These are phyloP conservation scores for Agrostemma githago DNA, from an alignment of 148 eudicot genomes.

Conservation along the genomic window DNA sequence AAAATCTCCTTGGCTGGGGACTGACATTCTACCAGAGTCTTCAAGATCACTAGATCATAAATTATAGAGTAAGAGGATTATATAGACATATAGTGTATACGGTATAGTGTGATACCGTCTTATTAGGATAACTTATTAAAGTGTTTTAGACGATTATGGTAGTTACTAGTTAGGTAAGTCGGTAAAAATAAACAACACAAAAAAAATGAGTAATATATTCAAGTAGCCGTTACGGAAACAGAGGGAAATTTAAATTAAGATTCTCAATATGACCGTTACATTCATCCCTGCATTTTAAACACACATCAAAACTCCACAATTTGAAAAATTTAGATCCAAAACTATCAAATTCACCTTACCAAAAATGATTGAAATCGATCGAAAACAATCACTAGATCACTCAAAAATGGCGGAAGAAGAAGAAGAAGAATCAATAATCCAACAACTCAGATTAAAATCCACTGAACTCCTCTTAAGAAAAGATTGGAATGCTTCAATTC, in stretches of 20 bases:
- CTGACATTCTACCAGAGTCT: too few species aligned
- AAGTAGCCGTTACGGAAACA: constrained; percentile 24
- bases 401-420: constrained; percentile 54
- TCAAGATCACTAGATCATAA: too few species aligned
- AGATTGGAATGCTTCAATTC: constrained; percentile 55
- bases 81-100: too few species aligned
- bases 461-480: constrained; percentile 71
- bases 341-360: not conserved
- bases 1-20: too few species aligned
- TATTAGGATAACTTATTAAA: too few species aligned
- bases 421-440: constrained; percentile 52
- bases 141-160: too few species aligned
- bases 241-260: not conserved
- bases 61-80: too few species aligned
- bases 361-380: constrained; percentile 6
- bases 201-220: too few species aligned
- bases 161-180: too few species aligned
- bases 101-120: too few species aligned
- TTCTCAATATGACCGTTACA: constrained; percentile 43
- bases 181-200: too few species aligned
- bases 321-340: not conserved
- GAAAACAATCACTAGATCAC: not conserved
- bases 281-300: constrained; percentile 26
- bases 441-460: constrained; percentile 76
- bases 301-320: not conserved